A percentile compares a stretch with the other conserved stretches of the same genome.
These are phyloP conservation scores for Candida sphagnicola DNA, from an alignment of 805 yeast genomes.

Conservation along the genomic window DNA sequence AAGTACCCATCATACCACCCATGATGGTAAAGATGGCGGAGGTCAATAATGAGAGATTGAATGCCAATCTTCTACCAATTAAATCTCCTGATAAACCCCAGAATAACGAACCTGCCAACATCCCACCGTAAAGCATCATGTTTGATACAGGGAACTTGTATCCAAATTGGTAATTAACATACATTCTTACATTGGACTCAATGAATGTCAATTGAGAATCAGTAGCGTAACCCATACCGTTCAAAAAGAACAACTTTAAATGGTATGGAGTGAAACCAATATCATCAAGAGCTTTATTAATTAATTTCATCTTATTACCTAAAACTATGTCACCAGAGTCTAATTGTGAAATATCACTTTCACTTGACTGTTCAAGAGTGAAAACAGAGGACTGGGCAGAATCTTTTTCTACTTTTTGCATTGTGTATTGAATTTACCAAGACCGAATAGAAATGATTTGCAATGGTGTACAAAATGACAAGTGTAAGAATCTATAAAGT, in stretches of 20 bases:
- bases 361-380: conserved; percentile 3
- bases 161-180: conserved; percentile 24
- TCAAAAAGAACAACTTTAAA: conserved; percentile 28
- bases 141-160: conserved; percentile 21
- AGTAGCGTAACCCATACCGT: conserved; percentile 36
- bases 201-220: conserved; percentile 25
- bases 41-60: conserved; percentile 45
- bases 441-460: neutral
- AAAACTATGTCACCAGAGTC: conserved; percentile 30
- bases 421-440: too few species aligned
- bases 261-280: conserved; percentile 43
- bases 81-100: conserved; percentile 58
- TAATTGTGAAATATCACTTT: conserved; percentile 14
- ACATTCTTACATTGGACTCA: conserved; percentile 21
- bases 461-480: neutral
- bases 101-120: conserved; percentile 49
- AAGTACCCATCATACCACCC: conserved; percentile 48
- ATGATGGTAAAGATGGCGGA: conserved; percentile 50
- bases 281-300: conserved; percentile 55
- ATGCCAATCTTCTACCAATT: conserved; percentile 51
- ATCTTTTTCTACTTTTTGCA: neutral
- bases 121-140: conserved; percentile 34
- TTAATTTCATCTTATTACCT: conserved; percentile 37
- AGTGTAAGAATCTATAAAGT: neutral
- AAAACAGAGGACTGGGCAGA: neutral